phyloP scores from a whole-genome alignment of 495 filamentous ascomycete species.

The Friedmanniomyces simplex region DNA sequence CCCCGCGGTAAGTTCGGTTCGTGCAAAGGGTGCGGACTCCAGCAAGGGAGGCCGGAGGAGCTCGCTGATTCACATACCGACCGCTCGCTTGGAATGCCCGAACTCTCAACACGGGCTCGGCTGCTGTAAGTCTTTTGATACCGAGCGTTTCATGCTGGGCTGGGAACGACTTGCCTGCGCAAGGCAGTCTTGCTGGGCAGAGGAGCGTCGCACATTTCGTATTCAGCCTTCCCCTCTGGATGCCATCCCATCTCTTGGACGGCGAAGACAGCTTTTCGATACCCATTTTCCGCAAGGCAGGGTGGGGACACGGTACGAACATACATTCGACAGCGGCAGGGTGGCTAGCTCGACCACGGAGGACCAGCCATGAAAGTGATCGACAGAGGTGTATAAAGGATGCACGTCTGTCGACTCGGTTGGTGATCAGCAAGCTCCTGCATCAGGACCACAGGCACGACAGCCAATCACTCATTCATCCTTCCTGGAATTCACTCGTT shows the following conservation, averaged over 20 bases:
- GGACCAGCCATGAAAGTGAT: not conserved
- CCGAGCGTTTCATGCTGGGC: constrained; percentile 7
- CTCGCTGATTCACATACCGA: constrained; percentile 17
- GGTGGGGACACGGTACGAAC: not conserved
- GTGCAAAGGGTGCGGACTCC: not conserved
- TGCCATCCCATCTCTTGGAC: constrained; percentile 5
- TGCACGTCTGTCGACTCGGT: not conserved
- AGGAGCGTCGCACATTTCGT: constrained; percentile 16
- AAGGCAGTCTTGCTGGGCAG: not conserved
- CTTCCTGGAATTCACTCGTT: constrained; percentile 8
- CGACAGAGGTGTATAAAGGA: constrained; percentile 1
- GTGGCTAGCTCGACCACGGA: constrained; percentile 4
- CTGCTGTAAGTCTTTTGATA: not conserved
- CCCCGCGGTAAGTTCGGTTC: not conserved
- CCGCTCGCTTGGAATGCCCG: constrained; percentile 7
- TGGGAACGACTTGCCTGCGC: not conserved
- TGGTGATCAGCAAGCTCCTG: constrained; percentile 6
- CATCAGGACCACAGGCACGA: not conserved
- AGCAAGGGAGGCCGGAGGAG: constrained; percentile 11
- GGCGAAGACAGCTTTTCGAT: constrained; percentile 1
- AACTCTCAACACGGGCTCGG: constrained; percentile 9
- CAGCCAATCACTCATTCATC: not conserved
- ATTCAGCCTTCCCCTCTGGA: constrained; percentile 6
- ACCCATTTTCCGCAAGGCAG: not conserved
- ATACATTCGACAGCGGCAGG: not conserved